Conservation (phyloP, 2,329 filamentous ascomycete genomes). For the Sporothrix euskadiensis region DNA sequence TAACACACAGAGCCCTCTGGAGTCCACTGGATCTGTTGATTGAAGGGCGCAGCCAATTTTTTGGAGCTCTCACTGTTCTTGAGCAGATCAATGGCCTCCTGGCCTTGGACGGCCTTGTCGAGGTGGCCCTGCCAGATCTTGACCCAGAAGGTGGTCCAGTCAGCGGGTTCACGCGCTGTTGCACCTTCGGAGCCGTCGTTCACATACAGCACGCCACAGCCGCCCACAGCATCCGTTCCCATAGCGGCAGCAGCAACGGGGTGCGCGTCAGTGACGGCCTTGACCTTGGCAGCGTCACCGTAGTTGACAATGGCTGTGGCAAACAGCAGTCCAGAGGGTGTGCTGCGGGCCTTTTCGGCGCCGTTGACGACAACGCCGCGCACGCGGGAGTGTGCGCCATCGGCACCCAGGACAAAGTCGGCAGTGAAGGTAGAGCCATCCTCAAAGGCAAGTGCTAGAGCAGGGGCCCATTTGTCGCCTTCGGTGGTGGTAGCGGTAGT, state of each 20-base stretch:
- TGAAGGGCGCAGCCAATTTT: constrained; percentile 39
- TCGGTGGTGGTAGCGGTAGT: neutral
- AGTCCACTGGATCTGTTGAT: constrained; percentile 42
- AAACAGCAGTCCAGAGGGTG: constrained; percentile 39
- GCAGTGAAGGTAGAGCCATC: constrained; percentile 34
- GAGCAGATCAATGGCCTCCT: constrained; percentile 41
- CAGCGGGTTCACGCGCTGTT: constrained; percentile 30
- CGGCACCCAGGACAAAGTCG: constrained; percentile 40
- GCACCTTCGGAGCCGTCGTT: constrained; percentile 29
- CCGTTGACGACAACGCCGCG: constrained; percentile 38
- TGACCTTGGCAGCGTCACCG: constrained; percentile 37
- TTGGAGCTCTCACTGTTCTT: constrained; percentile 34
- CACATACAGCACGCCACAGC: constrained; percentile 35
- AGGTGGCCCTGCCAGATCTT: constrained; percentile 40
- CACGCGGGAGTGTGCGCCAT: constrained; percentile 39
- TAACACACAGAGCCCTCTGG: constrained; percentile 38
- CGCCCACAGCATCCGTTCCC: constrained; percentile 37
- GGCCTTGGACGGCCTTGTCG: constrained; percentile 37
- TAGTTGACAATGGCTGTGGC: constrained; percentile 36
- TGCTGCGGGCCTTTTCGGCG: constrained; percentile 35
- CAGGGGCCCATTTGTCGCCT: neutral
- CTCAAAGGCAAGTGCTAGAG: constrained; percentile 36
- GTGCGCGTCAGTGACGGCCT: constrained; percentile 37
- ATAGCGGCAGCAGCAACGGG: constrained; percentile 40
- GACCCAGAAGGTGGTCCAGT: constrained; percentile 42